These are phyloP conservation scores for Suhomyces sp. DNA, from an alignment of 805 yeast genomes.

Conservation along the genomic window DNA sequence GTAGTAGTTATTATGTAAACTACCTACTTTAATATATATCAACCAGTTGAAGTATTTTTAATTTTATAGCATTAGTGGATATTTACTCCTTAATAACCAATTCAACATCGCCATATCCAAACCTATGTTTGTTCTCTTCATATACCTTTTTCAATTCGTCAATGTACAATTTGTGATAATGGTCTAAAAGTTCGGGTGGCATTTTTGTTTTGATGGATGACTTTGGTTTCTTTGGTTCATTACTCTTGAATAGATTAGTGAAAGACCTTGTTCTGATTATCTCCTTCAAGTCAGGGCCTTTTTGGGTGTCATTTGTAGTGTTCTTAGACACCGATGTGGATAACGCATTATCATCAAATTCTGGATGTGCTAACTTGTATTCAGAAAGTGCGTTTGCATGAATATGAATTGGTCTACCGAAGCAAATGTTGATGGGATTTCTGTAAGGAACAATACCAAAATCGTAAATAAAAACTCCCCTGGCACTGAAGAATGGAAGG, in stretches of 20 bases:
- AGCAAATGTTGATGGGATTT: conserved; percentile 72
- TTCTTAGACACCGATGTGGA: not conserved
- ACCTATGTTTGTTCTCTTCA: conserved; percentile 62
- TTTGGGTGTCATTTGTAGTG: not conserved
- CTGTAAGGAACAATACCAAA: conserved; percentile 89
- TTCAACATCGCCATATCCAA: conserved; percentile 49
- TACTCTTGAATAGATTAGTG: conserved; percentile 29
- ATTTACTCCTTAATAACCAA: conserved; percentile 45
- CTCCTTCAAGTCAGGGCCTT: conserved; percentile 33
- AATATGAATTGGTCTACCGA: conserved; percentile 65
- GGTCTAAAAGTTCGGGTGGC: conserved; percentile 50
- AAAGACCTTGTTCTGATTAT: conserved; percentile 22
- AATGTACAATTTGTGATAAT: conserved; percentile 72
- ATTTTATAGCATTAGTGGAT: too few species aligned
- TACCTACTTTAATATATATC: too few species aligned
- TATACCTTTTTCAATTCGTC: conserved; percentile 62
- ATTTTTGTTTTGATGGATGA: conserved; percentile 25
- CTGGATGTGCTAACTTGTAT: conserved; percentile 31
- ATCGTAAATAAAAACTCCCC: conserved; percentile 90
- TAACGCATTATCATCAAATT: conserved; percentile 20
- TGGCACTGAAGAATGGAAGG: conserved; percentile 84
- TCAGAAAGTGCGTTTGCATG: conserved; percentile 42
- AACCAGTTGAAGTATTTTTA: too few species aligned
- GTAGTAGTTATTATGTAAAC: too few species aligned
- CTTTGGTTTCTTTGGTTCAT: conserved; percentile 12